These are phyloP conservation scores for Cytospora chrysosperma DNA, from an alignment of 2,329 filamentous ascomycete genomes.

Conservation along the genomic window DNA sequence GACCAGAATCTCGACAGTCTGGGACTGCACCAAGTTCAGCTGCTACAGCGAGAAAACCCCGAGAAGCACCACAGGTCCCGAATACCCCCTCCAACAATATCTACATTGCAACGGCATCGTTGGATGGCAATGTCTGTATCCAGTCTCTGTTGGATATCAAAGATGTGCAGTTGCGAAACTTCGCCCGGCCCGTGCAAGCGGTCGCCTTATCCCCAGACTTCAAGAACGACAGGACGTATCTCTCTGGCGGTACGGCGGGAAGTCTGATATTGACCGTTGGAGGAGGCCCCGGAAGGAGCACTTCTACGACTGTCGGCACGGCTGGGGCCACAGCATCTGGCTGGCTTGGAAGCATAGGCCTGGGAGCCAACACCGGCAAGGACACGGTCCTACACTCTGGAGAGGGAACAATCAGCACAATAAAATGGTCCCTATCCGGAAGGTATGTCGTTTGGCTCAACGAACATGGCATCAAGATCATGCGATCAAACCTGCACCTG, in stretches of 20 bases:
- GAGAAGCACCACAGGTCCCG: conserved; percentile 58
- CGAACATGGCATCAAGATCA: conserved; percentile 96
- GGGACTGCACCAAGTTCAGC: conserved; percentile 45
- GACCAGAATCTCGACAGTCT: conserved; percentile 40
- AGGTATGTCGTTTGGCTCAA: conserved; percentile 95
- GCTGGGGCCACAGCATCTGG: conserved; percentile 80
- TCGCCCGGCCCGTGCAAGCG: conserved; percentile 86
- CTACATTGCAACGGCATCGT: conserved; percentile 88
- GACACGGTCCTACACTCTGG: conserved; percentile 88
- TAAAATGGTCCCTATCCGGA: conserved; percentile 92
- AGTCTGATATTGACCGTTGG: conserved; percentile 84
- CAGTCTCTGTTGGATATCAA: conserved; percentile 83
- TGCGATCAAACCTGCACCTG: conserved; percentile 83
- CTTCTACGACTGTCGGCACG: conserved; percentile 83
- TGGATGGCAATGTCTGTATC: conserved; percentile 94
- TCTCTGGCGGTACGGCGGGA: conserved; percentile 87
- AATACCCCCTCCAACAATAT: conserved; percentile 85
- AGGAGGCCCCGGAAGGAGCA: conserved; percentile 75
- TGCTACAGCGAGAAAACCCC: conserved; percentile 50
- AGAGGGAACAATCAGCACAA: conserved; percentile 85
- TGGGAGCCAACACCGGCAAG: conserved; percentile 75
- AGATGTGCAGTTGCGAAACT: conserved; percentile 89
- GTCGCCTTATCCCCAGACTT: conserved; percentile 95
- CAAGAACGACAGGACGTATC: conserved; percentile 81
- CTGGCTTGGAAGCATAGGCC: conserved; percentile 86